These are phyloP conservation scores for Puccinia triticina DNA, from an alignment of 1,284 basidiomycete genomes.

Conservation along the genomic window DNA sequence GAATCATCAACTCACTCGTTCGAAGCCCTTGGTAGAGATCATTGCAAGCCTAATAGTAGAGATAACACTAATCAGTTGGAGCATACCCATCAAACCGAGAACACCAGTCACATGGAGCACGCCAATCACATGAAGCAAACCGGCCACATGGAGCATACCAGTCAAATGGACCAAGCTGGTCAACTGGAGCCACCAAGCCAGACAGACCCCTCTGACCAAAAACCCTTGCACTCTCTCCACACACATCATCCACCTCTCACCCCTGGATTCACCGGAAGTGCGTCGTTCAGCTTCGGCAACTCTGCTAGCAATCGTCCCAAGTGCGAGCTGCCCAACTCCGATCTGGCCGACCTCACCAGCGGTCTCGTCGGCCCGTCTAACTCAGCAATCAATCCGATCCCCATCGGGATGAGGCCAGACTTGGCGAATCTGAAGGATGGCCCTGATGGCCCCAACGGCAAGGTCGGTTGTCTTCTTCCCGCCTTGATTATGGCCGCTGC, in stretches of 20 bases:
- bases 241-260: neutral
- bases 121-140: neutral
- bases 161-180: neutral
- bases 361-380: neutral
- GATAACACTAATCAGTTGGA: neutral
- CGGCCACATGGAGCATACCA: neutral
- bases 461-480: slow-evolving; percentile 18
- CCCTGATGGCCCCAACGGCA: slow-evolving; percentile 50
- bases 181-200: neutral
- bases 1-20: neutral
- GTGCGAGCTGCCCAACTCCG: neutral
- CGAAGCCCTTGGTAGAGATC: neutral
- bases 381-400: slow-evolving; percentile 18
- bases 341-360: neutral
- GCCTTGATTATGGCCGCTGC: neutral
- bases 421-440: slow-evolving; percentile 48
- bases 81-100: neutral
- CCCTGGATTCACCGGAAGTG: slow-evolving; percentile 35
- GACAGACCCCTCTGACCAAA: neutral
- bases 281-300: slow-evolving; percentile 47
- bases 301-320: slow-evolving; percentile 11
- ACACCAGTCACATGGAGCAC: neutral
- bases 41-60: neutral
- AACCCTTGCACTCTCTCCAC: slow-evolving; percentile 18
- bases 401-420: slow-evolving; percentile 25